These are phyloP conservation scores for Terana coerulea DNA, from an alignment of 768 basidiomycete genomes.

Conservation along the genomic window DNA sequence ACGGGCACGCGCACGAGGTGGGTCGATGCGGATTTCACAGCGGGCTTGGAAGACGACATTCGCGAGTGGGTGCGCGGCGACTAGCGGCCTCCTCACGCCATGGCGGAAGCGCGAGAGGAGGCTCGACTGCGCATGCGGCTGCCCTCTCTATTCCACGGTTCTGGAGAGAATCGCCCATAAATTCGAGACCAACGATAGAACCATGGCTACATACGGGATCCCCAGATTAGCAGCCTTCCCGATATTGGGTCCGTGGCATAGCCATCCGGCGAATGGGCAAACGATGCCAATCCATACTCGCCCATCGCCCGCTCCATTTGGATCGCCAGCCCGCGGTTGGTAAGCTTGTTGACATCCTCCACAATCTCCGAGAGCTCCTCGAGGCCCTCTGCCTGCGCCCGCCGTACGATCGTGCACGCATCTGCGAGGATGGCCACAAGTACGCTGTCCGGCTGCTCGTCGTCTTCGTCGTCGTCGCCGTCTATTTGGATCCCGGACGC, in stretches of 20 bases:
- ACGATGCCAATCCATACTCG: background rate
- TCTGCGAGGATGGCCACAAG: background rate
- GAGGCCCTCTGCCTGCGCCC: background rate
- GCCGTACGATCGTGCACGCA: background rate
- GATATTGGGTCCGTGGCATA: background rate
- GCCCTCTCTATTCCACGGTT: slow-evolving; percentile 21
- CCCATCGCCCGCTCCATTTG: background rate
- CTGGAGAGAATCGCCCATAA: background rate
- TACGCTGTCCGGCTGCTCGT: too few species aligned
- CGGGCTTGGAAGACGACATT: slow-evolving; percentile 31
- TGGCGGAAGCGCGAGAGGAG: slow-evolving; percentile 33
- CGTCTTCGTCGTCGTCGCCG: background rate
- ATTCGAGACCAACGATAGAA: background rate
- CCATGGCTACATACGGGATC: background rate
- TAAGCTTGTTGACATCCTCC: background rate
- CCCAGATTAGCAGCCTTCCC: background rate
- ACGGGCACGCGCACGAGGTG: background rate
- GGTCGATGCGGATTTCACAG: slow-evolving; percentile 24
- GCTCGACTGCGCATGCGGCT: slow-evolving; percentile 27
- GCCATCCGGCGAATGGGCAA: background rate
- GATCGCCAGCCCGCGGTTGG: background rate
- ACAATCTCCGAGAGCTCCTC: background rate
- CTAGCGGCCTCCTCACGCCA: slow-evolving; percentile 17
- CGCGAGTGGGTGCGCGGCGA: slow-evolving; percentile 21
- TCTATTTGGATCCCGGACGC: background rate